phyloP scores from a whole-genome alignment of 495 filamentous ascomycete genomes.

The Tuber aestivum region DNA sequence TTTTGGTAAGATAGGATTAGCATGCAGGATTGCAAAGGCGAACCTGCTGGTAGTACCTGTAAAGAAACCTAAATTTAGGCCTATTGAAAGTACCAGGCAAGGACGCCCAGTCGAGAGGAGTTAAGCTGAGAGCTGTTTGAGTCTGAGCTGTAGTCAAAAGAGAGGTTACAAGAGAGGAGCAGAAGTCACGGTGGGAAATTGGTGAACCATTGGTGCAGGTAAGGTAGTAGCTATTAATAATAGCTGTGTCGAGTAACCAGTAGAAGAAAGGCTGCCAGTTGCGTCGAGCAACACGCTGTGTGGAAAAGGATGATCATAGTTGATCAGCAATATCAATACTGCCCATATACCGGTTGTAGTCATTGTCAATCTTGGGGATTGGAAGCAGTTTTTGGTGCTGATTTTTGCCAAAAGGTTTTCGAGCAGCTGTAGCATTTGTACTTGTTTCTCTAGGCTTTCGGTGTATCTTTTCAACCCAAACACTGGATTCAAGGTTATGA shows the following conservation, averaged over 20 bases:
- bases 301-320: constrained; percentile 23
- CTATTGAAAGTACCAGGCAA: too few species aligned
- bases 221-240: constrained; percentile 24
- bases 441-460: constrained; percentile 5
- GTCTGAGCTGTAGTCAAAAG: neutral
- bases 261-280: constrained; percentile 5
- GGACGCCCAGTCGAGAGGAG: too few species aligned
- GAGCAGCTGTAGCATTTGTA: neutral
- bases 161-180: neutral
- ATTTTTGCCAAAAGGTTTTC: neutral
- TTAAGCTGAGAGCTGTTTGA: neutral
- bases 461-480: neutral
- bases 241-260: constrained; percentile 29
- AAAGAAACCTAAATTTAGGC: neutral
- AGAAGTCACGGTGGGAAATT: neutral
- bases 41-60: neutral
- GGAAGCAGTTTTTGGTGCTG: neutral
- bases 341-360: constrained; percentile 21
- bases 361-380: constrained; percentile 22
- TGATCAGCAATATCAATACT: neutral
- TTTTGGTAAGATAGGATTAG: neutral
- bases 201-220: neutral
- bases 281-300: constrained; percentile 7
- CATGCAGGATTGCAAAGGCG: neutral
- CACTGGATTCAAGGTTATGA: constrained; percentile 1